phyloP scores from a whole-genome alignment of 768 basidiomycete genomes.

The Collybiopsis luxurians region DNA sequence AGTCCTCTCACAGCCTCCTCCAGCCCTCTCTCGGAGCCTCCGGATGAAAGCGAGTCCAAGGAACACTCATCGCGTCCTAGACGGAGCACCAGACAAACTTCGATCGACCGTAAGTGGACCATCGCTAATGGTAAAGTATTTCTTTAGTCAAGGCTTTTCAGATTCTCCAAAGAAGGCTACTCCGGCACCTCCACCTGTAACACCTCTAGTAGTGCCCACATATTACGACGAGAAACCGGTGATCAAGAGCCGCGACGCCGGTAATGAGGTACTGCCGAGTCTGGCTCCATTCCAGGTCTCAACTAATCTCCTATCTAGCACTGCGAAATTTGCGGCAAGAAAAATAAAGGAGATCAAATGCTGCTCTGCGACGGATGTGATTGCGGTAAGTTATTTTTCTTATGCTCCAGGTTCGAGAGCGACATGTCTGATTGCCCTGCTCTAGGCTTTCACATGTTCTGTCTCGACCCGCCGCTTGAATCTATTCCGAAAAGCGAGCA shows the following conservation, averaged over 20 bases:
- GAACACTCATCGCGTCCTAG: constrained; percentile 47
- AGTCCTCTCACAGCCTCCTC: constrained; percentile 78
- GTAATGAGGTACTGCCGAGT: constrained; percentile 43
- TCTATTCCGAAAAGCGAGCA: constrained; percentile 82
- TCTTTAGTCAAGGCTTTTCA: constrained; percentile 12
- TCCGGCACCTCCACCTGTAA: constrained; percentile 5
- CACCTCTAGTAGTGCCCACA: constrained; percentile 26
- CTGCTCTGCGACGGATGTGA: constrained; percentile 89
- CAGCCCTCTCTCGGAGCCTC: constrained; percentile 76
- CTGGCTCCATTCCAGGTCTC: background rate
- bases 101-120: constrained; percentile 49
- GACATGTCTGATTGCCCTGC: constrained; percentile 4
- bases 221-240: constrained; percentile 41
- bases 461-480: constrained; percentile 86
- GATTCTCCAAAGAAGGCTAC: constrained; percentile 35
- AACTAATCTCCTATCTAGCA: constrained; percentile 41
- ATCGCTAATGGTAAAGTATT: constrained; percentile 11
- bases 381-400: constrained; percentile 45
- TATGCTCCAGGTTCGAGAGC: background rate
- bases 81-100: constrained; percentile 49
- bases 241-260: background rate
- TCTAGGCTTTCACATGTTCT: constrained; percentile 94
- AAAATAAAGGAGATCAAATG: constrained; percentile 88
- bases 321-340: constrained; percentile 93
- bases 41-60: constrained; percentile 69